phyloP scores from a whole-genome alignment of 2,329 filamentous ascomycete species.

The Pseudogymnoascus sp. region DNA sequence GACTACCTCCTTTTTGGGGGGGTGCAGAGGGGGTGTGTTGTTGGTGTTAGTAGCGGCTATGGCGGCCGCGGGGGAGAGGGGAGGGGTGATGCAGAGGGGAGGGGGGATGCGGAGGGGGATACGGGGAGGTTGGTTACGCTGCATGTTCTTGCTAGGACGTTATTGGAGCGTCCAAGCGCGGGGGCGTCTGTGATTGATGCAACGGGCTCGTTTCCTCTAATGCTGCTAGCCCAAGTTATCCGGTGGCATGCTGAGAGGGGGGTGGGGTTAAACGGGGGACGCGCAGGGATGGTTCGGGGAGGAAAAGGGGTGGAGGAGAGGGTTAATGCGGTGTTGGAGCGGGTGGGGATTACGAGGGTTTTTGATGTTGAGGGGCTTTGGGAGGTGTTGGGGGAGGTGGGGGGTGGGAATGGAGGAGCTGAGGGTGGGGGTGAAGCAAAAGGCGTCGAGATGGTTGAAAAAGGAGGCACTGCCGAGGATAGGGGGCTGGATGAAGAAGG shows the following conservation, averaged over 20 bases:
- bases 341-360: slow-evolving; percentile 47
- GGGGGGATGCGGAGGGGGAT: background rate
- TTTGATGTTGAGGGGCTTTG: slow-evolving; percentile 53
- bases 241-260: background rate
- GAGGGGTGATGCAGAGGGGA: too few species aligned
- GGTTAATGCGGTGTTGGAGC: slow-evolving; percentile 32
- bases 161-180: background rate
- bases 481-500: background rate
- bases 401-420: background rate
- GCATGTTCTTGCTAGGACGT: background rate
- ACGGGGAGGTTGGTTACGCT: background rate
- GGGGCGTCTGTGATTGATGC: slow-evolving; percentile 26
- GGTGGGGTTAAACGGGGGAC: background rate
- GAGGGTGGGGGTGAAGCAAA: background rate
- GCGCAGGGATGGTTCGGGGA: too few species aligned
- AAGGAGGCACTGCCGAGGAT: background rate
- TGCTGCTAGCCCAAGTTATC: background rate
- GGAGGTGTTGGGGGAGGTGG: slow-evolving; percentile 49
- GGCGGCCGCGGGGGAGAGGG: slow-evolving; percentile 35
- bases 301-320: background rate
- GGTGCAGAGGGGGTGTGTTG: slow-evolving; percentile 43
- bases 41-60: slow-evolving; percentile 45
- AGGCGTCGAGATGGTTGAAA: background rate
- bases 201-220: slow-evolving; percentile 24
- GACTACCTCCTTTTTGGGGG: slow-evolving; percentile 39